These are phyloP conservation scores for Aquilaria agallochum DNA, from an alignment of 441 rosid genomes.

Conservation along the genomic window DNA sequence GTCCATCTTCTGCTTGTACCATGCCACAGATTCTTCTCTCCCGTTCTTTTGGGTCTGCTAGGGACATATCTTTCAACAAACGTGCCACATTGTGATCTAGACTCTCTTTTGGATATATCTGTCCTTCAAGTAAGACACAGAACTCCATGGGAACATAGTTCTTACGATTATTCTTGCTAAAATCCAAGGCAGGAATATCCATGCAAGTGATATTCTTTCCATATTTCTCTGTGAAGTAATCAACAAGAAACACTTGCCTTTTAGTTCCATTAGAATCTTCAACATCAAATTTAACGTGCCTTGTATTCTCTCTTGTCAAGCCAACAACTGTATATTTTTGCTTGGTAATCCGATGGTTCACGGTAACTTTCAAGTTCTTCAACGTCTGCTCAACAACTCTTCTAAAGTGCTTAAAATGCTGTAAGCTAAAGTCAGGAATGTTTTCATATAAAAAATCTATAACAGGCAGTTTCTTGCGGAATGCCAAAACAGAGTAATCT, in stretches of 20 bases:
- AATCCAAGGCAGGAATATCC: constrained; percentile 50
- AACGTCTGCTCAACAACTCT: constrained; percentile 28
- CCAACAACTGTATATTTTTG: constrained; percentile 38
- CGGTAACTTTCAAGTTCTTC: constrained; percentile 40
- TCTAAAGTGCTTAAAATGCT: constrained; percentile 22
- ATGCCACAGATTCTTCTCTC: constrained; percentile 30
- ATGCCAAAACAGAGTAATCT: constrained; percentile 81
- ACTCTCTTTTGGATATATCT: constrained; percentile 43
- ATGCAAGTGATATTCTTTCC: constrained; percentile 19
- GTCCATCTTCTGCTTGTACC: constrained; percentile 34
- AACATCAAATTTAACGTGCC: constrained; percentile 18
- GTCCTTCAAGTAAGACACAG: constrained; percentile 53
- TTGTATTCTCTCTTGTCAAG: constrained; percentile 38
- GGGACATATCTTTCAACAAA: constrained; percentile 35
- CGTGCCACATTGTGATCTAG: constrained; percentile 26
- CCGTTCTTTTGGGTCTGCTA: constrained; percentile 33
- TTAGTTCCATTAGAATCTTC: constrained; percentile 28
- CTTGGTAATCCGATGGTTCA: constrained; percentile 45
- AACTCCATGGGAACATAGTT: constrained; percentile 57
- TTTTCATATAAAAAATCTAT: constrained; percentile 38
- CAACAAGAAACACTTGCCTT: constrained; percentile 24
- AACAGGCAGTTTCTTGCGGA: constrained; percentile 44
- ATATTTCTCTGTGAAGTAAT: constrained; percentile 44
- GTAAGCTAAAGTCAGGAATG: constrained; percentile 25
- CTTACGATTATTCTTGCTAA: constrained; percentile 33